Evolutionary conservation across 2,329 filamentous ascomycete species (phyloP).

Genomic region (Thyridium curvatum): DNA sequence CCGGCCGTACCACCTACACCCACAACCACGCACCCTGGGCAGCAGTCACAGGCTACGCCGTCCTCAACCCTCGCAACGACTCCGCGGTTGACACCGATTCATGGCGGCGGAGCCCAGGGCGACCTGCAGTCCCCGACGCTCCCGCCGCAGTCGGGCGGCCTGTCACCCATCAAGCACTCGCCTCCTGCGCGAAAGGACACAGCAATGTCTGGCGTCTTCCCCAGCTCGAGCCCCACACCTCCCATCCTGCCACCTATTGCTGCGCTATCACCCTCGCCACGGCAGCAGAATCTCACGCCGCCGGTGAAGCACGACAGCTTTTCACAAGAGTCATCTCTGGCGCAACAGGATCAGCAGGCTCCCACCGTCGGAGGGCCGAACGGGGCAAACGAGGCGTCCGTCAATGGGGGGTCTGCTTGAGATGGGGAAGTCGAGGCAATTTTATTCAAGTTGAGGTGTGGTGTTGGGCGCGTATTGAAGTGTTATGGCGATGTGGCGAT

Average conservation of each 20-base stretch:
- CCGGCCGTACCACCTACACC: conserved; percentile 9
- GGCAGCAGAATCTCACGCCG: conserved; percentile 51
- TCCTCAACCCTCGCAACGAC: conserved; percentile 14
- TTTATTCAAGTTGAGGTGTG: too few species aligned
- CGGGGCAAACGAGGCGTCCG: too few species aligned
- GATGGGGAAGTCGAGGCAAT: too few species aligned
- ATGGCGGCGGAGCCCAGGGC: conserved; percentile 15
- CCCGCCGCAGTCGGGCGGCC: conserved; percentile 36
- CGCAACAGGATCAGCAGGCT: neutral
- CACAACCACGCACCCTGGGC: conserved; percentile 7
- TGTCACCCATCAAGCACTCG: conserved; percentile 48
- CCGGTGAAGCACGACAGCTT: conserved; percentile 46
- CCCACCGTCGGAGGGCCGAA: too few species aligned
- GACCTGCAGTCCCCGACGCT: conserved; percentile 29
- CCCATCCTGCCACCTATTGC: conserved; percentile 52
- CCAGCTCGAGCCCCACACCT: conserved; percentile 22
- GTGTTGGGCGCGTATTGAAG: too few species aligned
- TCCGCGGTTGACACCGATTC: conserved; percentile 22
- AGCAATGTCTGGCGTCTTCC: conserved; percentile 16
- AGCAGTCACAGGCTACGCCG: conserved; percentile 13
- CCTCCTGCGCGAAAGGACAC: conserved; percentile 28
- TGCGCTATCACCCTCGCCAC: conserved; percentile 50
- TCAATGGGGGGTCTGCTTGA: too few species aligned
- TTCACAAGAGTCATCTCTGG: conserved; percentile 12
- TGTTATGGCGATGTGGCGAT: too few species aligned